Evolutionary conservation across 2,329 filamentous ascomycete genomes (phyloP), one percentile per base, ranked within the genome.

Genomic region (Colletotrichum simmondsii): DNA sequence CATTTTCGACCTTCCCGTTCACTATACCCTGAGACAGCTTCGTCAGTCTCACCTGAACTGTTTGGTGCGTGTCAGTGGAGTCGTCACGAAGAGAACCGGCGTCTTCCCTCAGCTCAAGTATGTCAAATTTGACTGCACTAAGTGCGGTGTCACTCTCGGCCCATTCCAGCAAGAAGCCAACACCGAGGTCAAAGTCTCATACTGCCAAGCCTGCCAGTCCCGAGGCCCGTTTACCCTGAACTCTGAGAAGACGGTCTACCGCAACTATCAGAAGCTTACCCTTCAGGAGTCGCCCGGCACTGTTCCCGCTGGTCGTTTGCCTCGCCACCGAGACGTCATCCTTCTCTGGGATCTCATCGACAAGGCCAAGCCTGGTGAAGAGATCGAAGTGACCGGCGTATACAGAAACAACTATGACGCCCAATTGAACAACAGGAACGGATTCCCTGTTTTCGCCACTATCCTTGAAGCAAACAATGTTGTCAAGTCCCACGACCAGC

Each of bases 331-430:
- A 65, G 97, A 99, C 80, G 96, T 99, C 49, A 95, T 99, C 75
- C 90, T 99, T 14, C 90, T 99, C 3, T 98, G 97, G 91, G 97
- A 99, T 84, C 88, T 99, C 67, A 99, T 99, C 76, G 97, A 99
- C 83, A 94, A 91, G 75, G 96, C 96, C 54, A 99, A 99, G 85
- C 97, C 97, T 32, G 97, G 97, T 68, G 97, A 99, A 83, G 97
- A 99, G 81, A 95, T 99, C 69, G 97, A 99, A 80, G 92, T 99
- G 11, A 98, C 95, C 8, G 97, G 97, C 75, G 94, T 98, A 77
- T 99, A 99, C 85, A 93, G 95, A 78, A 99, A 99, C 87, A 98
- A 97, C 85, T 99, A 98, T 80, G 96, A 98, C 81, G 95, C 97
- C 4, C 95, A 97, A 77, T 89, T 99, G 67, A 99, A 99, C 85